Base-by-base conservation (phyloP, 768 basidiomycete species). In the Sporobolomyces phaffii region DNA sequence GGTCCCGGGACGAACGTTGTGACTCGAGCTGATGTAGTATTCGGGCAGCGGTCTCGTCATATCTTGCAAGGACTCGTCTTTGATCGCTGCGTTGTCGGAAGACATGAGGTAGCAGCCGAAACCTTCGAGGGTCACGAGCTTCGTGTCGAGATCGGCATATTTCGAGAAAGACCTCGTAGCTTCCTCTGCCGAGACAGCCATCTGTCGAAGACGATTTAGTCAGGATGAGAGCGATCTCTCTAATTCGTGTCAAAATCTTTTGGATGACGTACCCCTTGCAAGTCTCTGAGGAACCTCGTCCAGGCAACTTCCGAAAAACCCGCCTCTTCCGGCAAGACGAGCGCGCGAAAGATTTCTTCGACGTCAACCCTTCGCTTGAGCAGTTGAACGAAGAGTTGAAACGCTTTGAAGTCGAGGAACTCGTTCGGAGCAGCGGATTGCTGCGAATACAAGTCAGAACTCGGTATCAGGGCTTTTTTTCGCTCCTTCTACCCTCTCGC, bases 31-130 rank as follows among this genome's bases (percentile, higher is more conserved):
- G 74, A 93, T 84, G 74, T 81, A 90, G 76, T 98, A 98, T 64
- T 97, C 89, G 2, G 85, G 84, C 18, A 96, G 80, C 1, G 94
- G 91, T 1, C 83, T 80, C 1, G 87, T 87, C 96, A 98, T 97
- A 73, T 96, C 87, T 54, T 92, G 89, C 77, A 81, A 81, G 8
- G 86, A 78, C 20, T 80, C 78, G 36, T 84, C 82, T 8, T 80
- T 72, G 70, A 84, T 82, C 17, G 82, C 80, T 0, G 86, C 77
- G 72, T 96, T 97, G 68, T 91, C 88, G 0, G 83, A 75, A 0
- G 91, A 93, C 14, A 87, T 76, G 7, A 98, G 83, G 81, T 91
- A 96, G 1, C 86, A 79, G 1, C 85, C 84, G 76, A 98, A 90
- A 1, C 80, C 83, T 29, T 87, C 85, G 22, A 86, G 70, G 2